Evolutionary conservation across 352 stramenopile species (phyloP), one percentile per base, ranked within the genome.

Genomic region (Phytophthora sp.): DNA sequence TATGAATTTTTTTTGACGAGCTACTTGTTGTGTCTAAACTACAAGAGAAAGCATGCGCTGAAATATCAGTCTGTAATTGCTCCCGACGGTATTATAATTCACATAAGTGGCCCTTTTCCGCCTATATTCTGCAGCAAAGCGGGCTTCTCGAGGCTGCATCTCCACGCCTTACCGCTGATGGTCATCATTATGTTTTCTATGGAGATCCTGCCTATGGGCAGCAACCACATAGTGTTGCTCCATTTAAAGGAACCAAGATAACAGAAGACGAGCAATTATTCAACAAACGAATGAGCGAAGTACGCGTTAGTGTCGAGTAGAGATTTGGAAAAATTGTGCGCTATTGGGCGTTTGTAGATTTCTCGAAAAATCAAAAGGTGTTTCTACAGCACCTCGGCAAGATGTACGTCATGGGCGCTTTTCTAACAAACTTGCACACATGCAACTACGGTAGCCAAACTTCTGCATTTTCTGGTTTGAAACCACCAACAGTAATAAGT

Each of bases 71-170:
- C 50, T 6, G 38, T 50, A 10, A 21, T 54, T 30, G 46, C 30
- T 27, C 50, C 27, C 6, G 50, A 58, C 27, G 38, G 37, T 17
- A 34, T 50, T n/a, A 48, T 57, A 9, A 48, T 57, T 20, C 49
- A 57, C 38, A 34, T 49, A 6, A 58, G 50, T 18, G 38, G 38
- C n/a, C 50, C 38, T 17, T 50, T 48, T 31, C 38, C 50, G 6
- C 37, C 37, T 17, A 58, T 49, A 58, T 48, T 11, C 50, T 58
- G 39, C 50, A 42, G 18, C 24, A 58, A 32, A 58, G 50, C 38
- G 17, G 20, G 9, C 18, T 48, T 0, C 37, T 58, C 5, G 9
- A 58, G 32, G 35, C 24, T 32, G 52, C 51, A 12, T 32, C 38
- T 18, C 12, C 38, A 3, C 17, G 23, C 35, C 34, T 58, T 5